Evolutionary conservation across 106 monocot species (phyloP).

Genomic region (Ottelia alismoides): DNA sequence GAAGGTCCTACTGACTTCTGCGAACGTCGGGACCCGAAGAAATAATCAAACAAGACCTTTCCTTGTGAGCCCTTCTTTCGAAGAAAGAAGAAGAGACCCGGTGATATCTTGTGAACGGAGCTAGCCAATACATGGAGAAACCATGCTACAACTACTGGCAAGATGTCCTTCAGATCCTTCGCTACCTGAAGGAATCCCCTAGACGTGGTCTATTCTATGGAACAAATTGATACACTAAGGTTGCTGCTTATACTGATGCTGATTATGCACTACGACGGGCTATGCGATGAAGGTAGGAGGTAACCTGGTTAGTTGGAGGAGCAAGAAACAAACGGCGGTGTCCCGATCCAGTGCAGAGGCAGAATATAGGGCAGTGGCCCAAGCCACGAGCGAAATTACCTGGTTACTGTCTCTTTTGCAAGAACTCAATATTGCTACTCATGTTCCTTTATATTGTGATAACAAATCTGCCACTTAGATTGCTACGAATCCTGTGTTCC

Average conservation of each 20-base stretch:
- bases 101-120: too few relatives aligned
- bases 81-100: too few relatives aligned
- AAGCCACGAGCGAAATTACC: not conserved
- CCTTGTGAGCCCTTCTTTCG: too few relatives aligned
- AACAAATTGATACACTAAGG: too few relatives aligned
- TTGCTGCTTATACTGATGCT: slow-evolving; percentile 2
- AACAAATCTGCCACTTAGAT: not conserved
- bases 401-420: not conserved
- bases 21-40: too few relatives aligned
- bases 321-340: not conserved
- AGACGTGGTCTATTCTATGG: too few relatives aligned
- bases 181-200: too few relatives aligned
- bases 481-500: not conserved
- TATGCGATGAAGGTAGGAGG: not conserved
- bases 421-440: not conserved
- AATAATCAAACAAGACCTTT: too few relatives aligned
- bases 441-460: not conserved
- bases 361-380: slow-evolving; percentile 1
- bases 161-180: too few relatives aligned
- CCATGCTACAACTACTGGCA: too few relatives aligned
- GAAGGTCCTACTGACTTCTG: too few relatives aligned
- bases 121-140: too few relatives aligned
- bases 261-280: not conserved
- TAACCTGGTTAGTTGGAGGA: slow-evolving; percentile 3
- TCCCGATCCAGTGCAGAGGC: slow-evolving; percentile 2